Base-by-base conservation (phyloP, 768 basidiomycete species). In the Crassisporium funariophilum region DNA sequence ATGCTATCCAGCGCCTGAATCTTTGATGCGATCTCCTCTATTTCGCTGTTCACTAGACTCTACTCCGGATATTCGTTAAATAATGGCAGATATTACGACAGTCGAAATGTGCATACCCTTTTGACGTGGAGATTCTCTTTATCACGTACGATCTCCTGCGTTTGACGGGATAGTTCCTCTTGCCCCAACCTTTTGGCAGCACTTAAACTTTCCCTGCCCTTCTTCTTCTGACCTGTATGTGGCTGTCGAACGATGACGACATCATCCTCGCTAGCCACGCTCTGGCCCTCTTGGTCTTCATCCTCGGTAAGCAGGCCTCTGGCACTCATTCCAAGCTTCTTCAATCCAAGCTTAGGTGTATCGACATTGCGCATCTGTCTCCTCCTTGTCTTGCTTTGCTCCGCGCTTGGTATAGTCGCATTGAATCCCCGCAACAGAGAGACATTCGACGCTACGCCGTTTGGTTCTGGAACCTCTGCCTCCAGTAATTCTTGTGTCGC, bases 111-210 rank as follows among this genome's bases (percentile, higher is more conserved):
- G 78, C 84, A 54, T 58, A 95, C 93, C 72, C 88, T 79, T 58
- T 90, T 82, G 46, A 98, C 90, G 62, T 88, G 82, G 15, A 98
- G 60, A 64, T 98, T 95, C 65, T 94, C 89, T 74, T 95, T 94
- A 74, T 99, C 97, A 52, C 79, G 77, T 56, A 79, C 62, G 48
- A 99, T 95, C 67, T 98, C 97, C 47, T 84, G 76, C 20, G 82
- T 82, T 67, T 98, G 95, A 44, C 86, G 76, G 16, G 77, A 71
- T 51, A 99, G 74, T 65, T 98, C 97, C 33, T 92, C 90, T 62
- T 82, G 82, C 43, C 90, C 90, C 22, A 95, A 69, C 37, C 75
- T 76, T 70, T 88, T 91, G 20, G 79, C 68, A 4, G 82, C 73
- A 63, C 82, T 83, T 47, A 89, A 60, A 57, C 86, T 86, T 61